Evolutionary conservation across 2,329 filamentous ascomycete genomes (phyloP).

Genomic region (Aspergillus brasiliensis): DNA sequence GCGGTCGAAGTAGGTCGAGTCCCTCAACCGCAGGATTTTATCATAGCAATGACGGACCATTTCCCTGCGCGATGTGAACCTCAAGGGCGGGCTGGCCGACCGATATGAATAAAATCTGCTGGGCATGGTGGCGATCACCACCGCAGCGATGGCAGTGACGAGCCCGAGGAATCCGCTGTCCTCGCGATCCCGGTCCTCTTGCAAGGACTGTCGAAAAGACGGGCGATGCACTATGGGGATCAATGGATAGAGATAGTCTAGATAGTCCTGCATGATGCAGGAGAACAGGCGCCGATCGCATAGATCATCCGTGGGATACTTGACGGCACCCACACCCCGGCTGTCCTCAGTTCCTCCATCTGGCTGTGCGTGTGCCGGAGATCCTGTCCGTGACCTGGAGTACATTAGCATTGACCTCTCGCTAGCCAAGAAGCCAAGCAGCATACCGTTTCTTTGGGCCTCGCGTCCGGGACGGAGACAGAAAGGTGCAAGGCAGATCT

Average conservation of each 20-base stretch:
- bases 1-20: conserved; percentile 19
- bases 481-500: conserved; percentile 17
- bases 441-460: conserved; percentile 19
- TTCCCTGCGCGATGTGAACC: conserved; percentile 14
- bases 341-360: neutral
- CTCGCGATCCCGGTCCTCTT: conserved; percentile 8
- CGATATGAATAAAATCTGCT: conserved; percentile 15
- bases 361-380: neutral
- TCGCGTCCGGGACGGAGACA: conserved; percentile 14
- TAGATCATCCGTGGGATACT: conserved; percentile 15
- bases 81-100: neutral
- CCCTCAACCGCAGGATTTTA: conserved; percentile 11
- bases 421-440: neutral
- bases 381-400: neutral
- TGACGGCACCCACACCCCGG: neutral
- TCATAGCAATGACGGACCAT: conserved; percentile 17
- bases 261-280: conserved; percentile 20
- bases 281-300: conserved; percentile 16
- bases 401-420: neutral
- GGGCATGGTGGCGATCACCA: conserved; percentile 19
- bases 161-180: conserved; percentile 15
- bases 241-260: conserved; percentile 17
- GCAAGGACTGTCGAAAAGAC: conserved; percentile 14
- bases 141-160: conserved; percentile 11
- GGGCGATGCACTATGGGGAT: conserved; percentile 19